These are phyloP conservation scores for Plicaturopsis crispa DNA, from an alignment of 768 basidiomycete genomes.

Conservation along the genomic window DNA sequence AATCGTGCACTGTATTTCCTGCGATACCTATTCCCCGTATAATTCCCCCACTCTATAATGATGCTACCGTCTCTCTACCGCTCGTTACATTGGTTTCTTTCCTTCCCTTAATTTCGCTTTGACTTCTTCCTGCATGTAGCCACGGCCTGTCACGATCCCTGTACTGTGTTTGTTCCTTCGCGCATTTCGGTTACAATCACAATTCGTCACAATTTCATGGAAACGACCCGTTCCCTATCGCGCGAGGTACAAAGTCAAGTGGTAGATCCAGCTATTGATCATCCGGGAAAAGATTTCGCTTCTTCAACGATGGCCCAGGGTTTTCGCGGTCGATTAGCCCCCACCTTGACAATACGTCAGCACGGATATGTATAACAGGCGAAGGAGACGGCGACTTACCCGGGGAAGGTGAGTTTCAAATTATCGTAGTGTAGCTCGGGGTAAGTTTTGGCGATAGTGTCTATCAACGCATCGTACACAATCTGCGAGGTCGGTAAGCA, in stretches of 20 bases:
- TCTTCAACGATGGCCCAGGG: slow-evolving; percentile 14
- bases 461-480: slow-evolving; percentile 54
- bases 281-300: slow-evolving; percentile 12
- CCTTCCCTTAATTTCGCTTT: no score
- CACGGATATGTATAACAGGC: slow-evolving; percentile 3
- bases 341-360: slow-evolving; percentile 18
- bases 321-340: slow-evolving; percentile 13
- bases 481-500: slow-evolving; percentile 32
- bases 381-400: slow-evolving; percentile 34
- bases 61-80: neutral
- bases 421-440: slow-evolving; percentile 67
- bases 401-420: slow-evolving; percentile 48
- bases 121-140: no score
- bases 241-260: no score
- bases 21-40: neutral
- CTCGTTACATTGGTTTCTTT: no score
- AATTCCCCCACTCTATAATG: neutral
- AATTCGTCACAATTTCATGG: no score
- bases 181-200: no score
- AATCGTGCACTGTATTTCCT: neutral
- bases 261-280: no score
- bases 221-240: no score
- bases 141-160: no score
- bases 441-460: slow-evolving; percentile 46
- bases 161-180: no score